Base-by-base conservation (phyloP, 176 grass and related monocot genomes). In the Carex cristatella region DNA sequence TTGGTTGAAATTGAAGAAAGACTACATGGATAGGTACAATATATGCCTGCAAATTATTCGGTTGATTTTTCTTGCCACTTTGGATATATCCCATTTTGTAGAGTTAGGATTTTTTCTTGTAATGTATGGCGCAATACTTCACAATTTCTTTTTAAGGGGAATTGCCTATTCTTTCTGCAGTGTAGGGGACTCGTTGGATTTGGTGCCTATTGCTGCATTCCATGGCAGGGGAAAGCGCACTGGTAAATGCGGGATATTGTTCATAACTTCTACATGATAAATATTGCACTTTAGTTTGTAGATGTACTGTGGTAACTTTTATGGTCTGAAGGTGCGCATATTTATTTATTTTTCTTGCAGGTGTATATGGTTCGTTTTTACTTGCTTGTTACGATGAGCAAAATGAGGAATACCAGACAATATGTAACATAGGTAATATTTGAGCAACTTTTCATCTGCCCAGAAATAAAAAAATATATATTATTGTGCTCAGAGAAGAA, bases 1-100 rank as follows among this genome's bases (percentile, higher is more conserved):
- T 90, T 95, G 96, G 96, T 90, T 98, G 85, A 98, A 98, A 86
- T 89, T 98, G 80, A 98, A 98, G 85, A 98, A 98, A 90, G 96
- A 98, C 28, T 98, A 98, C 79, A 98, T 98, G 95, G 95, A 98
- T 66, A 98, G 95, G 95, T 98, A 80, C 86, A 55, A 56, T 18
- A 31, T 58, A 35, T 79, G 49, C 30, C 1, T 6, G 6, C 28
- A 10, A 63, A 63, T n/a, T 63, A 58, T 18, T 78, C 23, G 74
- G 49, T 67, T 79, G 62, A 85, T 84, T 78, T 78, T 78, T 65
- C 55, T 46, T 69, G 62, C 59, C 67, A 69, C 7, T 79, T 71
- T 71, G 38, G 80, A 1, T 78, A 16, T 35, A 78, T 78, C 23
- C 30, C 72, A 7, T 77, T 84, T 65, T 76, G 60, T 35, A 82